Conservation (phyloP, 495 filamentous ascomycete genomes). For the Penicillium canescens region DNA sequence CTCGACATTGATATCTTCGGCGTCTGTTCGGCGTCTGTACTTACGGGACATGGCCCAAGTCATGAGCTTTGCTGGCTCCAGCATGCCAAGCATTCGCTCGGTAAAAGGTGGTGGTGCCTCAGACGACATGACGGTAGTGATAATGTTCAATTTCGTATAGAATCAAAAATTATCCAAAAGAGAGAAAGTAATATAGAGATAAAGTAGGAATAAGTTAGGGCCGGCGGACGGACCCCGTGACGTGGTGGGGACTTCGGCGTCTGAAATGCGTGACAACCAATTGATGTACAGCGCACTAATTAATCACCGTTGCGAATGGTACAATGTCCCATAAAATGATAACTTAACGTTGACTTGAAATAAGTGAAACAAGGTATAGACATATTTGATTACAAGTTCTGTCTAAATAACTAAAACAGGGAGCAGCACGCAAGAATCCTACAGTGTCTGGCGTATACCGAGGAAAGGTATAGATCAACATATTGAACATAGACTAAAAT, state of each 20-base stretch:
- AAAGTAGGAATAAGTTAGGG: neutral
- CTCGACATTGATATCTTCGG: neutral
- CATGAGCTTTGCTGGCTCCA: conserved; percentile 33
- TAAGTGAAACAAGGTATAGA: too few relatives aligned
- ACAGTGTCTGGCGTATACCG: neutral
- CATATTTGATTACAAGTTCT: too few relatives aligned
- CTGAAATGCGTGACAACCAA: neutral
- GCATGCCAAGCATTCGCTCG: conserved; percentile 22
- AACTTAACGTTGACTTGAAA: too few relatives aligned
- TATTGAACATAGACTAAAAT: conserved; percentile 11
- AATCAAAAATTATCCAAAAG: neutral
- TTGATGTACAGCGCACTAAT: neutral
- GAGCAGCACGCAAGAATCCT: neutral
- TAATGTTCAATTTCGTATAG: neutral
- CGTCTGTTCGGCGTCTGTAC: conserved; percentile 9
- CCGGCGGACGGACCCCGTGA: neutral
- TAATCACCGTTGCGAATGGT: too few relatives aligned
- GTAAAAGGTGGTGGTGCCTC: conserved; percentile 15
- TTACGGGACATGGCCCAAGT: conserved; percentile 35
- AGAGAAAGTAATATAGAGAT: neutral
- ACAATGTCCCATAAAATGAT: too few relatives aligned
- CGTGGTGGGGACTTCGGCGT: conserved; percentile 1
- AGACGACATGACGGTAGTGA: conserved; percentile 10
- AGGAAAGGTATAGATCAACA: too few relatives aligned
- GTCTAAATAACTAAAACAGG: neutral